Base-by-base conservation (phyloP, 2,329 filamentous ascomycete species). In the Colletotrichum eremochloae region DNA sequence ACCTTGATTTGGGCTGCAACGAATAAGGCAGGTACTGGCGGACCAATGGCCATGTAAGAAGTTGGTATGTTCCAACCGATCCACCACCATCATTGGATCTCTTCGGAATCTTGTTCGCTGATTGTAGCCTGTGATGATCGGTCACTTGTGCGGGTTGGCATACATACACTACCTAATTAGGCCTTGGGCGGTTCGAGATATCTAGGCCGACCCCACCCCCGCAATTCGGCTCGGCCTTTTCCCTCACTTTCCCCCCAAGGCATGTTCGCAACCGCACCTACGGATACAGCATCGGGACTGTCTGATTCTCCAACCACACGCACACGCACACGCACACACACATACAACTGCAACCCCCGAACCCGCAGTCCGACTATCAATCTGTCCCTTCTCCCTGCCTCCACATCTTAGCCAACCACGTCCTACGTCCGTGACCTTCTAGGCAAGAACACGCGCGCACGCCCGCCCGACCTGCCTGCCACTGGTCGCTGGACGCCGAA, bases 141-240 rank as follows among this genome's bases (percentile, higher is more conserved):
- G 24, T 44, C 3, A 63, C 20, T 55, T 44, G 2, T 18, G n/a
- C 20, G 42, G n/a, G 24, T 40, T 50, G 53, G 38, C 33, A 9
- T n/a, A 6, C 8, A n/a, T 48, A n/a, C 44, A n/a, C 14, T 48
- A 48, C 5, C 14, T 20, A 44, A 44, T 3, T 42, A 31, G 52
- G 50, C 31, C 29, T 8, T 24, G 29, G 38, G 18, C 8, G 14
- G 24, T 18, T 48, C 33, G 29, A 50, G 50, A 40, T 44, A 63
- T 55, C 58, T 52, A n/a, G 53, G 42, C 18, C 40, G 56, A 42
- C 66, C 70, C 70, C 70, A 72, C 70, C 70, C 70, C 70, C 70
- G 70, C 70, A 72, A 56, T 61, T 70, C 55, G 61, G 66, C 66
- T 72, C 61, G 67, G 70, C 61, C 67, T 33, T 61, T 64, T 65